These are phyloP conservation scores for Talaromyces islandicus DNA, from an alignment of 2,329 filamentous ascomycete genomes.

Conservation along the genomic window DNA sequence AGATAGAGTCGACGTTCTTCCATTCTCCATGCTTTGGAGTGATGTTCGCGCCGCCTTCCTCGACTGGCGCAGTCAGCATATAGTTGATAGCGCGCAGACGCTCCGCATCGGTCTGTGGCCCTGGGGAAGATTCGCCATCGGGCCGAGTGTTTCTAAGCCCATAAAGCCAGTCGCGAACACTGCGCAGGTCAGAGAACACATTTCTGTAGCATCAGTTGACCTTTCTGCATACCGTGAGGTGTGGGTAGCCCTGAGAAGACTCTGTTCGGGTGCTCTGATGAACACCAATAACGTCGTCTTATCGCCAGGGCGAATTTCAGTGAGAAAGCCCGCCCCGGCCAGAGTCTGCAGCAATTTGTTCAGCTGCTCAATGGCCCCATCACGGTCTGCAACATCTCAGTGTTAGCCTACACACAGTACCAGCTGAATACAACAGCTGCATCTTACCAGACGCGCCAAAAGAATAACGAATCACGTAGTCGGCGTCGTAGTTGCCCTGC, in stretches of 20 bases:
- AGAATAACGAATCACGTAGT: constrained; percentile 82
- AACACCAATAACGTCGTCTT: constrained; percentile 76
- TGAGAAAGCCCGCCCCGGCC: constrained; percentile 71
- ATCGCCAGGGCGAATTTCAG: constrained; percentile 78
- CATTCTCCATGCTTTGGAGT: constrained; percentile 64
- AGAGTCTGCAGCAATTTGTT: constrained; percentile 72
- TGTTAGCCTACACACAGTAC: background rate
- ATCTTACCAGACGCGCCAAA: constrained; percentile 60
- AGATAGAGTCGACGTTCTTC: constrained; percentile 68
- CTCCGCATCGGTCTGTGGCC: constrained; percentile 85
- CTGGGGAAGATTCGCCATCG: constrained; percentile 65
- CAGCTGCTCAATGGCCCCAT: constrained; percentile 67
- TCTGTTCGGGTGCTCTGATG: constrained; percentile 69
- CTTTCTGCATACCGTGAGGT: constrained; percentile 55
- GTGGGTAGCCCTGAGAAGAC: constrained; percentile 77
- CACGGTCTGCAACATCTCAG: constrained; percentile 48
- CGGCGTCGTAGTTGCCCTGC: constrained; percentile 63
- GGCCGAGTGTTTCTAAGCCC: constrained; percentile 74
- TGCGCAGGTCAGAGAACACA: constrained; percentile 23
- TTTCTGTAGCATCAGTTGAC: background rate
- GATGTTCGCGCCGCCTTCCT: constrained; percentile 74
- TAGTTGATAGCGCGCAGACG: constrained; percentile 80
- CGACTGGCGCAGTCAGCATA: constrained; percentile 67
- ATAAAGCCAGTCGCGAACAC: constrained; percentile 92
- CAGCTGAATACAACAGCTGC: background rate